Base-by-base conservation (phyloP, 768 basidiomycete genomes). In the Imleria badia region DNA sequence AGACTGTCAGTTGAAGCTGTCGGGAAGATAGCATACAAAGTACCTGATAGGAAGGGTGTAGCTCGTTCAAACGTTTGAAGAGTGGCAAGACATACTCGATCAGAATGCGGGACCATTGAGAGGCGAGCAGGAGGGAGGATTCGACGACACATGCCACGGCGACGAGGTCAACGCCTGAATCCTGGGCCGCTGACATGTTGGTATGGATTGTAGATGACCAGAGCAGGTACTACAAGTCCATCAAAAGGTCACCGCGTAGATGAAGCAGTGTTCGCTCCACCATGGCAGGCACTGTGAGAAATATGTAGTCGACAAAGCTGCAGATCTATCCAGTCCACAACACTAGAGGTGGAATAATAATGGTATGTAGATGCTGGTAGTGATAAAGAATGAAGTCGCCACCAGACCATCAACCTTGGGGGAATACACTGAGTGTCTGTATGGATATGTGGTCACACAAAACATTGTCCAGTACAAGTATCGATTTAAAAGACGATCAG, bases 61-160 rank as follows among this genome's bases (percentile, higher is more conserved):
- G 39, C 40, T 85, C 83, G 36, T 52, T 61, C 34, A 86, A 61
- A 33, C 85, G 81, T 51, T 75, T 79, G 47, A 87, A 61, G 51
- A 87, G 72, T 1, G 76, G 79, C 5, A 62, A 62, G 19, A 85
- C 60, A 65, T 86, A 87, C 6, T 78, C 75, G 10, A 54, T 35
- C 40, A 82, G 59, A 29, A 84, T 56, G 9, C 63, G 65, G 0
- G 62, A 55, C 86, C 85, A 88, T 63, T 85, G 80, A 3, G 72
- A 59, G 9, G 76, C 77, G 5, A 89, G 72, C 5, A 75, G 60
- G 3, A 81, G 67, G 6, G 87, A 87, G 2, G 83, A 78, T 47
- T 89, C 87, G 54, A 84, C 74, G 50, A 89, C 79, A 52, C 82
- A 77, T 0, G 79, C 81, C 30, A 88, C 68, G 17, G 84, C 82